Evolutionary conservation across 495 filamentous ascomycete species (phyloP).

Genomic region (Podospora sp.): DNA sequence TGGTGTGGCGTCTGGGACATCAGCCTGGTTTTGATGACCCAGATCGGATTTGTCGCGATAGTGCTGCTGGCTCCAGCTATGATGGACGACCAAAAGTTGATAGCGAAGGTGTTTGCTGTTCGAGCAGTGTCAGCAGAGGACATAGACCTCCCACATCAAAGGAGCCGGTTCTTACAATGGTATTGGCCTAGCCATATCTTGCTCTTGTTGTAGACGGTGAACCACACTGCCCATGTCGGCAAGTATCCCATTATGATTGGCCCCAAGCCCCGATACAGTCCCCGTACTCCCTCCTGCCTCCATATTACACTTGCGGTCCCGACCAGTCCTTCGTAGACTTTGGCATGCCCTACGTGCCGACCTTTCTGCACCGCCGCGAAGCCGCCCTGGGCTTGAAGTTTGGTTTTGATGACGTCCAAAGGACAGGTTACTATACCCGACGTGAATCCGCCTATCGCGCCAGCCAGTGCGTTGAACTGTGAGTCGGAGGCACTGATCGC

Average conservation of each 20-base stretch:
- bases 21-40: conserved; percentile 97
- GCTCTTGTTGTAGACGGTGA: conserved; percentile 89
- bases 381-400: conserved; percentile 94
- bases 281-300: conserved; percentile 81
- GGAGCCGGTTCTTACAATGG: conserved; percentile 56
- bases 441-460: conserved; percentile 84
- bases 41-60: conserved; percentile 96
- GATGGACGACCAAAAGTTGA: conserved; percentile 76
- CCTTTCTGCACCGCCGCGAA: conserved; percentile 52
- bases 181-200: conserved; percentile 71
- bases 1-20: conserved; percentile 76
- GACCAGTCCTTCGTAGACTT: conserved; percentile 80
- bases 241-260: conserved; percentile 94
- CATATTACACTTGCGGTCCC: conserved; percentile 86
- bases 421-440: conserved; percentile 96
- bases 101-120: conserved; percentile 45
- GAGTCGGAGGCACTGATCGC: conserved; percentile 50
- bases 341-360: conserved; percentile 48
- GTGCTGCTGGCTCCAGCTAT: conserved; percentile 90
- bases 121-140: conserved; percentile 10
- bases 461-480: conserved; percentile 68
- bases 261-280: conserved; percentile 90
- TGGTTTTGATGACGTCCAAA: conserved; percentile 98
- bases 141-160: background rate
- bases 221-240: conserved; percentile 97